Conservation (phyloP, 2,329 filamentous ascomycete genomes). For the Penicillium sp. region DNA sequence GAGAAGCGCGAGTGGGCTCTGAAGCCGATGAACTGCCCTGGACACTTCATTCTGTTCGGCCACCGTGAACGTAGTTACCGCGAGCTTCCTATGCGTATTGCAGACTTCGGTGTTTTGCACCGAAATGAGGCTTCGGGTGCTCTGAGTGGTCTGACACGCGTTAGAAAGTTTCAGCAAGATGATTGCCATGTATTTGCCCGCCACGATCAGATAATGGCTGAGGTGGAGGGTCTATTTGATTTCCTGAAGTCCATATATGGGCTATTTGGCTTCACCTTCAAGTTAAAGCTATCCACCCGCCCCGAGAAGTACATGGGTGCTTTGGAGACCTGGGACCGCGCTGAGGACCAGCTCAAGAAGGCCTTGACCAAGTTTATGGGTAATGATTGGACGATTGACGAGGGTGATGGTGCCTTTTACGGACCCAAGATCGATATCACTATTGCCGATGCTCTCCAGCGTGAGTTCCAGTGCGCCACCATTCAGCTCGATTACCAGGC, state of each 20-base stretch:
- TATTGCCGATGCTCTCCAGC: slow-evolving; percentile 79
- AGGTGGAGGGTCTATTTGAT: slow-evolving; percentile 81
- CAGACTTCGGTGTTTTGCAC: slow-evolving; percentile 93
- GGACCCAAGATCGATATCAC: slow-evolving; percentile 98
- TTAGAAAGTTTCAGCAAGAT: slow-evolving; percentile 62
- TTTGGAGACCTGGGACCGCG: slow-evolving; percentile 81
- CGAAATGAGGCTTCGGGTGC: slow-evolving; percentile 94
- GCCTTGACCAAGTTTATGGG: slow-evolving; percentile 76
- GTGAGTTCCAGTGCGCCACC: slow-evolving; percentile 86
- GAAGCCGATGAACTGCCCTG: slow-evolving; percentile 98
- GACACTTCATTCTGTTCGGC: slow-evolving; percentile 84
- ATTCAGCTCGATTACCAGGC: slow-evolving; percentile 93
- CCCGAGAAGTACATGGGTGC: slow-evolving; percentile 86
- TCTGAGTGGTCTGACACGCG: slow-evolving; percentile 78
- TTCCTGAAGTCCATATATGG: slow-evolving; percentile 79
- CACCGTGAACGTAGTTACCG: slow-evolving; percentile 82
- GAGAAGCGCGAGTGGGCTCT: slow-evolving; percentile 84
- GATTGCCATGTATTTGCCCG: slow-evolving; percentile 79
- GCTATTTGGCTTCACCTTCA: slow-evolving; percentile 84
- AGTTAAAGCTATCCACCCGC: slow-evolving; percentile 88
- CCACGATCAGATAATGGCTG: slow-evolving; percentile 62
- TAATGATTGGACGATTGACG: slow-evolving; percentile 82
- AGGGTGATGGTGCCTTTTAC: slow-evolving; percentile 96
- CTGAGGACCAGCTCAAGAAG: slow-evolving; percentile 74
- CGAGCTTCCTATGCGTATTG: slow-evolving; percentile 86